Conservation (phyloP, 2,329 filamentous ascomycete species). For the Ophidiomyces ophidiicola region DNA sequence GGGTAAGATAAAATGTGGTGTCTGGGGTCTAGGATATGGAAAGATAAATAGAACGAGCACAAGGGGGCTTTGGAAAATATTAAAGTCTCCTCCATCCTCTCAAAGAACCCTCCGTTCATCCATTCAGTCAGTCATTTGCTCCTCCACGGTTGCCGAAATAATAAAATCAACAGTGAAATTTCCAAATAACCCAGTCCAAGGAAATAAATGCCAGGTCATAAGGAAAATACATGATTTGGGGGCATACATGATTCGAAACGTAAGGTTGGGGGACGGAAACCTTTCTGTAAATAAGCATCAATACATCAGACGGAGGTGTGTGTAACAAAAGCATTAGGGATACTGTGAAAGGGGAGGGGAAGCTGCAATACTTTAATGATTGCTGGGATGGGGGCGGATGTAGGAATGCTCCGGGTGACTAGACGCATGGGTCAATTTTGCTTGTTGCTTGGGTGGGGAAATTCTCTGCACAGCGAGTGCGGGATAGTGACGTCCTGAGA, state of each 20-base stretch:
- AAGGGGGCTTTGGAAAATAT: background rate
- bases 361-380: slow-evolving; percentile 8
- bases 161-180: slow-evolving; percentile 3
- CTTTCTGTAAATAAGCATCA: slow-evolving; percentile 16
- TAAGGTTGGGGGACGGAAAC: slow-evolving; percentile 20
- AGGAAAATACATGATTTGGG: slow-evolving; percentile 32
- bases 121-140: background rate
- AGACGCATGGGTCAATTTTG: background rate
- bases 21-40: slow-evolving; percentile 5
- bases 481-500: background rate
- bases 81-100: slow-evolving; percentile 6
- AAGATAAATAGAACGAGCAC: background rate
- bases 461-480: background rate
- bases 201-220: slow-evolving; percentile 9
- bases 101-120: slow-evolving; percentile 1
- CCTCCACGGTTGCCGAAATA: slow-evolving; percentile 10
- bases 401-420: slow-evolving; percentile 2
- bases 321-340: slow-evolving; percentile 2
- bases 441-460: background rate
- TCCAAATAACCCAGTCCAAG: slow-evolving; percentile 10
- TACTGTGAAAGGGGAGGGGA: slow-evolving; percentile 1
- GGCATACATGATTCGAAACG: slow-evolving; percentile 28
- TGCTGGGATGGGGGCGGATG: slow-evolving; percentile 3
- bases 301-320: slow-evolving; percentile 9
- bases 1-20: slow-evolving; percentile 12